Evolutionary conservation across 2,329 filamentous ascomycete genomes (phyloP), one percentile per base, ranked within the genome.

Genomic region (Talaromyces albobiverticillius): DNA sequence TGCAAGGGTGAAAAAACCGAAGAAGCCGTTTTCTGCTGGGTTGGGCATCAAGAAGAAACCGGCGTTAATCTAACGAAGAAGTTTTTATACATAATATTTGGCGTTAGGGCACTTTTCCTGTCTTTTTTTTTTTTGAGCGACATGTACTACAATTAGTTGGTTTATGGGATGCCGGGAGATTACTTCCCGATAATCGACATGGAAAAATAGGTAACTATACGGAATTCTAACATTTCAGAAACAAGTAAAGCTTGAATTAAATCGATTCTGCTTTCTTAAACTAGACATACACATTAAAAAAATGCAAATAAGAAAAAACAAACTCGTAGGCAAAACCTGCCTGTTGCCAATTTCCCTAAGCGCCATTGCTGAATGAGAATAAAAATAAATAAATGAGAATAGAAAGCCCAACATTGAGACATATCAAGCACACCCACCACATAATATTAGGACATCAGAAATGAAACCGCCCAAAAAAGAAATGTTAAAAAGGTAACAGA

Each of bases 21-120:
- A 96, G 76, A 95, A 94, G 72, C 85, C 94, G 56, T 82, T 88
- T 54, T 77, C 84, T 0, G 85, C 87, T 13, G 76, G 86, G 20
- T 71, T 96, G 46, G 91, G 92, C 1, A 92, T 96, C 64, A 96
- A 96, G 78, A 94, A 90, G 79, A 93, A 91, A 73, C 32, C 53
- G 16, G 18, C 46, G 26, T 41, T 55, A 7, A 23, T 57, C 9
- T 57, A 26, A 22, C 14, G 22, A 16, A 20, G 16, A 38, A 11
- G 3, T 22, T 20, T 40, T 11, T 40, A 40, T 20, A 36, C 8
- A 16, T 6, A 16, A 7, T 22, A 20, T 13, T 38, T 38, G 8
- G 4, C 16, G n/a, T 38, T 36, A 36, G 9, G 34, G 16, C 34
- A 8, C 7, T 3, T 16, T n/a, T 18, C 8, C 8, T 38, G 16